Conservation (phyloP, 2,329 filamentous ascomycete species). For the Pyrenochaeta sp. region DNA sequence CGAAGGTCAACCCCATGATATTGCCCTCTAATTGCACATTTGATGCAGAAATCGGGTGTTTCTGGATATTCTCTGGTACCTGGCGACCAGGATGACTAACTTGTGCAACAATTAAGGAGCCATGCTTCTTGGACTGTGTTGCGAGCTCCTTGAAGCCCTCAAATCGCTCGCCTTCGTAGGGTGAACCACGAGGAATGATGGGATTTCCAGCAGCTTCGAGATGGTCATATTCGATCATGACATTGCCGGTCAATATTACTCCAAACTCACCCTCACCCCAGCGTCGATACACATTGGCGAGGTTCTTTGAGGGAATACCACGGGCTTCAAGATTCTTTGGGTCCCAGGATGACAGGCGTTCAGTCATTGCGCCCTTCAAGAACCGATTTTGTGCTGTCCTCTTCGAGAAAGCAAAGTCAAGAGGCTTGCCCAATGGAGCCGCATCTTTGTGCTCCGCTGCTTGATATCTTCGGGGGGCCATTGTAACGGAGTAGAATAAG, state of each 20-base stretch:
- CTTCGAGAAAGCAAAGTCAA: slow-evolving; percentile 58
- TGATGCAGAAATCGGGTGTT: slow-evolving; percentile 61
- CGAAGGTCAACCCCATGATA: slow-evolving; percentile 59
- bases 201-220: slow-evolving; percentile 64
- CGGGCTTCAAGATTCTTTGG: slow-evolving; percentile 61
- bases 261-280: slow-evolving; percentile 61
- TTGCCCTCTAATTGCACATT: slow-evolving; percentile 48
- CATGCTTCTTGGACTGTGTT: slow-evolving; percentile 63
- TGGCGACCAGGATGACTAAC: slow-evolving; percentile 71
- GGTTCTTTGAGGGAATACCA: slow-evolving; percentile 62
- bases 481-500: slow-evolving; percentile 24
- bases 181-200: slow-evolving; percentile 64
- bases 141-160: slow-evolving; percentile 67
- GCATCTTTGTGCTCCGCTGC: slow-evolving; percentile 52
- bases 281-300: slow-evolving; percentile 62
- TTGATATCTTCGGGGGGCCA: slow-evolving; percentile 52
- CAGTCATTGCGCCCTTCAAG: slow-evolving; percentile 73
- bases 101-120: slow-evolving; percentile 67
- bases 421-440: slow-evolving; percentile 53
- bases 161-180: slow-evolving; percentile 66
- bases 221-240: slow-evolving; percentile 72
- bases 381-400: slow-evolving; percentile 70
- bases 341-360: slow-evolving; percentile 69
- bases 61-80: slow-evolving; percentile 54
- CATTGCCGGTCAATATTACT: slow-evolving; percentile 69